Evolutionary conservation across 768 basidiomycete genomes (phyloP), one percentile per base, ranked within the genome.

Genomic region (Leccinum variicolor): DNA sequence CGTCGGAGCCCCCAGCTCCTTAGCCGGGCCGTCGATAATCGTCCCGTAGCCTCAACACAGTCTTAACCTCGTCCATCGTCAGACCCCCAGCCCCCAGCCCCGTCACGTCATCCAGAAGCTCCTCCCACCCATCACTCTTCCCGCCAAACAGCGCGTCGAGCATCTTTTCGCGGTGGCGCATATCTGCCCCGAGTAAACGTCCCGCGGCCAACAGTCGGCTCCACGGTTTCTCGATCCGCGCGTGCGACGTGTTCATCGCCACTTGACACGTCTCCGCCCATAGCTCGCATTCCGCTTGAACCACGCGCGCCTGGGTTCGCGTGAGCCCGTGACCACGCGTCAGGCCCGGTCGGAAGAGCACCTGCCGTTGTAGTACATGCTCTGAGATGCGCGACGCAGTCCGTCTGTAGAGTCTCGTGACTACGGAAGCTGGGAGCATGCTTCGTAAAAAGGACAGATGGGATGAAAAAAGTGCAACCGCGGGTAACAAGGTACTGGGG

Each of bases 331-430:
- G 51, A 8, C 70, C 66, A 3, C 79, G 70, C 31, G 80, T 77
- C 55, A 94, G 81, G 58, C 83, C 82, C 0, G 91, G 87, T 45
- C 92, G 85, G 67, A 90, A 90, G 39, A 89, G 70, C 54, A 97
- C 84, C 57, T 89, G 84, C 14, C 94, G 88, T 61, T 94, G 91
- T 19, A 90, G 74, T 53, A 98, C 85, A 67, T 94, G 85, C 50
- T 88, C 84, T 0, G 89, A 79, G 13, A 98, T 66, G 36, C 84
- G 82, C 8, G 84, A 74, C 21, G 88, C 84, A 59, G 89, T 85
- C 29, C 83, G 82, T 33, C 94, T 81, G 70, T 97, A 98, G 21
- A 96, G 69, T 10, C 75, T 69, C 2, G 84, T 85, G 48, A 86
- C 73, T 1, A 76, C 76, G 1, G 81, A 66, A 25, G 76, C 75